Base-by-base conservation (phyloP, 306 rosid species). In the Fragaria nilgerrensis region DNA sequence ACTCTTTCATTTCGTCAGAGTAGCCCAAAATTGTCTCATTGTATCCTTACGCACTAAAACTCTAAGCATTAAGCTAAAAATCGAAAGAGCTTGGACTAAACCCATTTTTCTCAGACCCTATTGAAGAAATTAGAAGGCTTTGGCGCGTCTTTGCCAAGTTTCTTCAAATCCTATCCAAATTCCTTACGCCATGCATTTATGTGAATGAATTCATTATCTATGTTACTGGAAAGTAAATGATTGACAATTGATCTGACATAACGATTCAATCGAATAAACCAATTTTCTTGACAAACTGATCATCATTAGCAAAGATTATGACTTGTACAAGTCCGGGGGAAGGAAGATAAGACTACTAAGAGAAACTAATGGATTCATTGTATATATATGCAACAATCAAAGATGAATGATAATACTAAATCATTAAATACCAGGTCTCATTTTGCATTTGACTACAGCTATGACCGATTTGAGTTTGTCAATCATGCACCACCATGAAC, bases 11-110 rank as follows among this genome's bases (percentile, higher is more conserved):
- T 62, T 47, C 76, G 81, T 84, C 3, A 95, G 68, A 61, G 86
- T 78, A 39, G 74, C 14, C 99, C 99, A 92, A 84, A 89, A 95
- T n/a, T 81, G 85, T 53, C 88, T 82, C 89, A 87, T 85, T 5
- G 91, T 84, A 59, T 78, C 85, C 75, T 84, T 79, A 17, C 81
- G 80, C 3, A 78, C 88, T 52, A 88, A 78, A 63, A 90, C 72
- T 75, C 85, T 92, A 78, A 89, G 85, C 78, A 92, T 73, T 74
- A 92, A 74, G 81, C 88, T 82, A 75, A 73, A 95, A 65, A 87
- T 15, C 9, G 84, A 87, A 68, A 91, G 87, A 43, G 81, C 97
- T 92, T 0, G 88, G 86, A 32, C 55, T 77, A 73, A 89, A 92
- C 79, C 87, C 86, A 7, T 82, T 66, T 77, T 84, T 88, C 81